Evolutionary conservation across 169 alveolate genomes (phyloP), one percentile per base, ranked within the genome.

Genomic region (Theileria orientalis): DNA sequence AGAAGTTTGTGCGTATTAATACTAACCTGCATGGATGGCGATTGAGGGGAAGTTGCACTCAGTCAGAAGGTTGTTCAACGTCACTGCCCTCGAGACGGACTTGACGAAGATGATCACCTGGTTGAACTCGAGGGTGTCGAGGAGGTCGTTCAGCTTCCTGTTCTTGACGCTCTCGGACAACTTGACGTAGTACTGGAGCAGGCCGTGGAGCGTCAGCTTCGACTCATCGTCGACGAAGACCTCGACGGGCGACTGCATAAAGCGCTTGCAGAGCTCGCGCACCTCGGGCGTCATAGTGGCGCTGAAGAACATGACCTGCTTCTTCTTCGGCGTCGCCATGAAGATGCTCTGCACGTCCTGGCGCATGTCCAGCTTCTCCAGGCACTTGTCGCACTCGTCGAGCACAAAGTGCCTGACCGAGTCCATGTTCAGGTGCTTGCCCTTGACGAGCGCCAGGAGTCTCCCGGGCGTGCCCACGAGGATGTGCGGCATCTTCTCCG

Each of bases 401-500:
- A 98, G 92, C 46, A 98, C 98, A 83, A 98, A 98, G 83, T 94
- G 97, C 90, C 95, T 95, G 16, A 97, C 86, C 59, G 96, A 91
- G 63, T 93, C 95, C 80, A 97, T 88, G 76, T 93, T 92, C 49
- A 98, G 84, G 69, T 93, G 94, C 87, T 96, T 94, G 66, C 92
- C 95, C 76, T 94, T 90, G 19, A 95, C 94, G 21, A 98, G 93
- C 23, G 98, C 98, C 35, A 96, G 90, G 35, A 98, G 92, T 59
- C 99, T 95, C 16, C 99, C 99, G n/a, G 99, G 99, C 14, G 99
- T 97, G 2, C 99, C 99, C 29, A 98, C 98, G 30, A 98, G 90
- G 59, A 98, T 96, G 89, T 96, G 97, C 1, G 99, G 99, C 42
- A 85, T 68, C 42, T 90, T 80, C 61, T 71, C 90, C 0, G 98